Base-by-base conservation (phyloP, 441 rosid species). In the Mallotus repandus region DNA sequence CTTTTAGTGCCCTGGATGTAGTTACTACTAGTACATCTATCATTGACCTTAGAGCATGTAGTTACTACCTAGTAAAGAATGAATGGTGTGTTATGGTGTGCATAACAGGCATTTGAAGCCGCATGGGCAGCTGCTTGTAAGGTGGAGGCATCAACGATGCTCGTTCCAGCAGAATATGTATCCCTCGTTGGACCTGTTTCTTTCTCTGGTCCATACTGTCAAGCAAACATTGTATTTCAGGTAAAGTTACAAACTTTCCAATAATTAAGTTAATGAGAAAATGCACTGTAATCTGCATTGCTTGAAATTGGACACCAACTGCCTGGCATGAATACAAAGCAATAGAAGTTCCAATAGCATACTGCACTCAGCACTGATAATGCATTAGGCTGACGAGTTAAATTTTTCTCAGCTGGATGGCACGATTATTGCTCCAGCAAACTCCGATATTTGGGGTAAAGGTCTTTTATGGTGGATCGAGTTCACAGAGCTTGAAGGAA, bases 121-220 rank as follows among this genome's bases (percentile, higher is more conserved):
- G 82, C 97, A 58, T 96, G 99, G 99, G 89, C 86, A 15, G 82
- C 87, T 15, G 89, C 97, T 75, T 96, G 99, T 75, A 90, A 93
- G 78, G 86, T 90, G 49, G 89, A 82, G 63, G 88, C 91, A 41
- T 91, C 99, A n/a, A n/a, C n/a, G n/a, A n/a, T n/a, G n/a, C n/a
- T n/a, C n/a, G n/a, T 96, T 74, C 98, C 98, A 2, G 73, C 84
- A 46, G 77, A 78, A 62, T 75, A 77, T 70, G 77, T 64, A 52
- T 96, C 90, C 79, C 89, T 93, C 0, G 89, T 96, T 4, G 89
- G 93, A 52, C 97, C 97, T 41, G 79, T 96, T 58, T 81, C 96
- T 49, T 96, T 93, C 81, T 86, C 97, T 46, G 99, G 99, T 69
- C 96, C 92, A 52, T 87, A 88, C 79, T 96, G 98, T 73, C 85